Evolutionary conservation across 805 yeast genomes (phyloP), one percentile per base, ranked within the genome.

Genomic region (Nakazawaea molendinolei): DNA sequence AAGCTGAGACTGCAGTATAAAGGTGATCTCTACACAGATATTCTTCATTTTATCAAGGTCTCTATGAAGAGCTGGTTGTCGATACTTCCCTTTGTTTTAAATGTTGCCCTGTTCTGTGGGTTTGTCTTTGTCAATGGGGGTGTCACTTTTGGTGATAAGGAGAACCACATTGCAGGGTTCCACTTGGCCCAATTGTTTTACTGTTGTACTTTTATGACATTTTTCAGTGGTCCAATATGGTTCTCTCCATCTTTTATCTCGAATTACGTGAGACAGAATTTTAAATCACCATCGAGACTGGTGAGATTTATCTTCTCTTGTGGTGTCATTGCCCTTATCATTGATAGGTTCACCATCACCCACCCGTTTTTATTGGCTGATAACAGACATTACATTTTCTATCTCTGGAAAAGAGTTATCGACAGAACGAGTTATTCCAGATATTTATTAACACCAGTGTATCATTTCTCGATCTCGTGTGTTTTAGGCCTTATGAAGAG

Each of bases 301-400:
- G 21, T 39, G 19, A 20, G 27, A 13, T 38, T 43, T 10, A 3
- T 47, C 4, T 23, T 30, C 13, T 66, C 59, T 36, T 43, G 58
- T 20, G 28, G 55, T 3, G 44, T 53, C 1, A 70, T 83, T 17
- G 59, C 60, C 44, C 44, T 66, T 14, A 50, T 74, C 2, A 67
- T 85, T 15, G 63, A 76, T 24, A 65, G 65, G 40, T 80, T 70
- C 54, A 84, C 96, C 0, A 63, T 80, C 3, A 79, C 77, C 2
- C 98, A 92, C 55, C 97, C 97, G 6, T 92, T 90, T 55, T 56
- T 92, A 26, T 65, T 90, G 29, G 94, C 97, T 0, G 98, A 92
- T 56, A 92, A 92, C 60, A 74, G 98, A 48, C 98, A 92, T 57
- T 86, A 78, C 54, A 78, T 95, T 1, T 92, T 92, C 55, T 92